Evolutionary conservation across 2,329 filamentous ascomycete species (phyloP).

Genomic region (Scolecobasidium constrictum): DNA sequence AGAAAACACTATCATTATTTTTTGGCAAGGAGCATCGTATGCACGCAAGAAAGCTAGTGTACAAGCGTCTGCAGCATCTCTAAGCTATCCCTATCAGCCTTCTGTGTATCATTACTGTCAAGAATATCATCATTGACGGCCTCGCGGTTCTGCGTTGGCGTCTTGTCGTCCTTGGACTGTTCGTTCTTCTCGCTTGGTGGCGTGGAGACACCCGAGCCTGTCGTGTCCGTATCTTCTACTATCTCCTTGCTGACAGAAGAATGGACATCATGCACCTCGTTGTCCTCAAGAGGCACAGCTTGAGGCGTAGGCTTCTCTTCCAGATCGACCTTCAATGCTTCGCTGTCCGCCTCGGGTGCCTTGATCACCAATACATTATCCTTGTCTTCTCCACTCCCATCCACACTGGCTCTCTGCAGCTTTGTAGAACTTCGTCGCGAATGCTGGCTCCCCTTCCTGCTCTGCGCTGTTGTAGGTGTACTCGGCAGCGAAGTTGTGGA

Average conservation of each 20-base stretch:
- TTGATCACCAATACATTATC: constrained; percentile 1
- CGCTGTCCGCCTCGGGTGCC: neutral
- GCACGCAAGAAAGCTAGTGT: too few relatives aligned
- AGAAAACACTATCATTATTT: neutral
- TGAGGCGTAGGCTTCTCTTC: neutral
- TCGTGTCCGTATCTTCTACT: neutral
- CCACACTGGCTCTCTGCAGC: neutral
- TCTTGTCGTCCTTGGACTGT: neutral
- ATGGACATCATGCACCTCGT: neutral
- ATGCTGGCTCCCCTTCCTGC: neutral
- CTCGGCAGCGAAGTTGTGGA: neutral
- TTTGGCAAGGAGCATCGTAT: too few relatives aligned
- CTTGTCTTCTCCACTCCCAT: neutral
- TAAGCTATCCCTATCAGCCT: neutral
- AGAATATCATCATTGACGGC: too few relatives aligned
- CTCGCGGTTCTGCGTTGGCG: neutral
- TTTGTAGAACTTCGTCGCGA: neutral
- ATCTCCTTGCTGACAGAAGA: neutral
- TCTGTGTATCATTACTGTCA: too few relatives aligned
- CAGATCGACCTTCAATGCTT: neutral
- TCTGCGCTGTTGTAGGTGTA: neutral
- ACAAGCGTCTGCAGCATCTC: neutral
- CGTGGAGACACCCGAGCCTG: neutral
- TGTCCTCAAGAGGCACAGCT: neutral
- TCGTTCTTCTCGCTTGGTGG: neutral